phyloP scores from a whole-genome alignment of 495 filamentous ascomycete genomes.

The Aspergillus sclerotiicarbonarius region DNA sequence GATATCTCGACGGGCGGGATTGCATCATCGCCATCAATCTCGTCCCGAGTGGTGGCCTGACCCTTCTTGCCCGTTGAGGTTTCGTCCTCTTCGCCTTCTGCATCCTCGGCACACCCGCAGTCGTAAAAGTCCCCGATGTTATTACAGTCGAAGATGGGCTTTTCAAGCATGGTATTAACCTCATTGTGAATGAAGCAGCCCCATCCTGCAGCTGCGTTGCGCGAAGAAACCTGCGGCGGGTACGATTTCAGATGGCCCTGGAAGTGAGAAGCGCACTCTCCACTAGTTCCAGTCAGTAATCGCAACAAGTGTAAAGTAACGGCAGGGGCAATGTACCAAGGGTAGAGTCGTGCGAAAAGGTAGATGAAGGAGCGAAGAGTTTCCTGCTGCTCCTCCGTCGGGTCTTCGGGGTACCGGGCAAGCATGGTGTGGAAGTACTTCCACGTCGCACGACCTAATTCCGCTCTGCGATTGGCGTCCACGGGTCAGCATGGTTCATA shows the following conservation, averaged over 20 bases:
- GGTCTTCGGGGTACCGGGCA: constrained; percentile 85
- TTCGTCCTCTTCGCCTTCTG: constrained; percentile 22
- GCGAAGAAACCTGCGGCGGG: constrained; percentile 86
- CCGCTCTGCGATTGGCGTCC: constrained; percentile 55
- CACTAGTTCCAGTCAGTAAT: constrained; percentile 49
- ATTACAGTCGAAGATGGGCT: constrained; percentile 81
- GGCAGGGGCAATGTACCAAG: constrained; percentile 53
- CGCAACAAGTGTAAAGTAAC: background rate
- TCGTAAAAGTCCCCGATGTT: constrained; percentile 93
- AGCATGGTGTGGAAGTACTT: constrained; percentile 95
- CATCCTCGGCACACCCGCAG: constrained; percentile 87
- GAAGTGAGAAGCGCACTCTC: constrained; percentile 93
- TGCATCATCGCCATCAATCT: constrained; percentile 17
- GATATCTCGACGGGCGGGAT: constrained; percentile 38
- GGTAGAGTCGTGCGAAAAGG: constrained; percentile 89
- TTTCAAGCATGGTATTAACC: constrained; percentile 83
- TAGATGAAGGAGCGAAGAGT: constrained; percentile 83
- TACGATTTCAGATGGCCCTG: constrained; percentile 74
- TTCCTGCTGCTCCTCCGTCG: constrained; percentile 76
- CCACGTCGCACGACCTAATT: constrained; percentile 86
- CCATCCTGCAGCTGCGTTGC: constrained; percentile 84
- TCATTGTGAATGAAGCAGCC: constrained; percentile 93
- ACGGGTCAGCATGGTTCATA: constrained; percentile 7
- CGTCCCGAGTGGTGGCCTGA: constrained; percentile 9
- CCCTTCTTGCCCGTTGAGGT: constrained; percentile 2